A percentile compares a stretch with the other conserved stretches of the same genome.
phyloP scores from a whole-genome alignment of 2,329 filamentous ascomycete species.

The Orbilia brochopaga region DNA sequence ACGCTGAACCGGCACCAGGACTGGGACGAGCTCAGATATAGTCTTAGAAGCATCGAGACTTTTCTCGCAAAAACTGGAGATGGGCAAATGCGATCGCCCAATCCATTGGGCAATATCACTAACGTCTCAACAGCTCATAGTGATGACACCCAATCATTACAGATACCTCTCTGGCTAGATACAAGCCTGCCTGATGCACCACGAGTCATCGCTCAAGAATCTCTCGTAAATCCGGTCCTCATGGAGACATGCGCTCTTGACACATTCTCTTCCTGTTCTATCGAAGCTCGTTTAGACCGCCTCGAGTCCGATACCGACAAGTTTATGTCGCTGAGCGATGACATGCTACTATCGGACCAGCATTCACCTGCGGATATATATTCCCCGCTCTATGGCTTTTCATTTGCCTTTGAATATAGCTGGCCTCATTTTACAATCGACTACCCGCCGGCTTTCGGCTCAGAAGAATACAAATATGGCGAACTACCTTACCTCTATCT shows the following conservation, averaged over 20 bases:
- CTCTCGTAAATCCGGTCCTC: slow-evolving; percentile 13
- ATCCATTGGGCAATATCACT: slow-evolving; percentile 27
- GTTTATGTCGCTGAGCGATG: slow-evolving; percentile 23
- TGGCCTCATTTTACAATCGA: slow-evolving; percentile 28
- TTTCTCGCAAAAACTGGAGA: slow-evolving; percentile 22
- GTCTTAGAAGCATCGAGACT: slow-evolving; percentile 29
- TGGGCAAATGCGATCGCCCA: slow-evolving; percentile 13
- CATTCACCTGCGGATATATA: slow-evolving; percentile 32
- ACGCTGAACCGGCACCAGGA: slow-evolving; percentile 34
- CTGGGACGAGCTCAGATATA: slow-evolving; percentile 40
- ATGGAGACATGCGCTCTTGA: slow-evolving; percentile 12
- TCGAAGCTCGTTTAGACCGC: slow-evolving; percentile 40
- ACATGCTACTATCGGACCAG: slow-evolving; percentile 41
- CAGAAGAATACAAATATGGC: slow-evolving; percentile 23
- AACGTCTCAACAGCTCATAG: slow-evolving; percentile 23
- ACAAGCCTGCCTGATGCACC: too few relatives aligned
- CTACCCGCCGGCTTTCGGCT: slow-evolving; percentile 35
- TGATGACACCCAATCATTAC: slow-evolving; percentile 15
- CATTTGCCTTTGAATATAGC: slow-evolving; percentile 31
- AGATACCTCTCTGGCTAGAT: too few relatives aligned
- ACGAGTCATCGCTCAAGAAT: too few relatives aligned
- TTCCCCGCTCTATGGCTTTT: slow-evolving; percentile 29
- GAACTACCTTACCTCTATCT: slow-evolving; percentile 35
- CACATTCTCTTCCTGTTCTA: slow-evolving; percentile 38
- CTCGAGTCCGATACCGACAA: slow-evolving; percentile 24